Conservation (phyloP, 352 stramenopile genomes). For the Phytophthora aleatoria region DNA sequence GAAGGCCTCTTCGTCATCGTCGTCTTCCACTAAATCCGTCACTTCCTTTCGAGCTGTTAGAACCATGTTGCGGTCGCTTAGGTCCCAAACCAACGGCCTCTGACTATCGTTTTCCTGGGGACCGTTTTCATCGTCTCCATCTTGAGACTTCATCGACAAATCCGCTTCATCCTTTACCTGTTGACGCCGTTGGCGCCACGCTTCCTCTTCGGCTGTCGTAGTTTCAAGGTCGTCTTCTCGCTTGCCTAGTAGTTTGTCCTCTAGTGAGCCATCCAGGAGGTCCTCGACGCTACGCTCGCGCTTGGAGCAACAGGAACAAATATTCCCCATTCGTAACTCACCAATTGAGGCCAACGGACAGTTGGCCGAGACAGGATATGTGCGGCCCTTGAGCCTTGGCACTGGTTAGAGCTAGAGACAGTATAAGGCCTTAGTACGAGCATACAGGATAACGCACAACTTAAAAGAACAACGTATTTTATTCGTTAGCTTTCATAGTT, state of each 20-base stretch:
- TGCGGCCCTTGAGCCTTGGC: slow-evolving; percentile 24
- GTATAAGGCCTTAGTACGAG: too few species aligned
- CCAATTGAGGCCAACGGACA: slow-evolving; percentile 1
- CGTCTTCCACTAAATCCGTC: slow-evolving; percentile 27
- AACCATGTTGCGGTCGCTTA: slow-evolving; percentile 32
- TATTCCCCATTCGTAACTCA: slow-evolving; percentile 34
- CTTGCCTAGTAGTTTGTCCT: slow-evolving; percentile 61
- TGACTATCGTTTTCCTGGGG: not conserved
- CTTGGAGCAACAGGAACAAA: slow-evolving; percentile 47
- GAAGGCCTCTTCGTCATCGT: slow-evolving; percentile 41
- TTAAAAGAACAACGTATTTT: not conserved
- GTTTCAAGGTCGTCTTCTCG: slow-evolving; percentile 27
- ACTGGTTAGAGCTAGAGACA: too few species aligned
- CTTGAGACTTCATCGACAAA: slow-evolving; percentile 19
- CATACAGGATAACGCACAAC: not conserved
- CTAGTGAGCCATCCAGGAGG: slow-evolving; percentile 44
- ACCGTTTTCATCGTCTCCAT: slow-evolving; percentile 9
- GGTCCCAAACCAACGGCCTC: slow-evolving; percentile 23
- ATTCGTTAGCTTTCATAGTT: not conserved
- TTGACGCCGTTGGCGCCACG: slow-evolving; percentile 36
- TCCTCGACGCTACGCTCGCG: slow-evolving; percentile 42
- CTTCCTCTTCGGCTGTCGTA: slow-evolving; percentile 34
- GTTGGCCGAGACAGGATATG: slow-evolving; percentile 10
- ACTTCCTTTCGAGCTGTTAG: slow-evolving; percentile 21
- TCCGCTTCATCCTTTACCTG: slow-evolving; percentile 33